These are phyloP conservation scores for Cyclotella baltica DNA, from an alignment of 108 stramenopile genomes.

Conservation along the genomic window DNA sequence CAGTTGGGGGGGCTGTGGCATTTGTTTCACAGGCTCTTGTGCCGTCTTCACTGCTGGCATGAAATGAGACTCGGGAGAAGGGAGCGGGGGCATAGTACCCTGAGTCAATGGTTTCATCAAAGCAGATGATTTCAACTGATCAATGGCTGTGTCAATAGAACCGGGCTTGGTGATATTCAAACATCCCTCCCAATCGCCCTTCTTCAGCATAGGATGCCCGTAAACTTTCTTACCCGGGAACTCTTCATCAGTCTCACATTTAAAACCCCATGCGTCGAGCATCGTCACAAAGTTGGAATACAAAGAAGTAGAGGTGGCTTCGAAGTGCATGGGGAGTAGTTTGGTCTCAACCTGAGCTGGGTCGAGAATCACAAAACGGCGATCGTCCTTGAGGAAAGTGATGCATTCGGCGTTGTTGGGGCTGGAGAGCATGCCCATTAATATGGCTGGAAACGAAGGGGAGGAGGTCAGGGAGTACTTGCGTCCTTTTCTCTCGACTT, in stretches of 20 bases:
- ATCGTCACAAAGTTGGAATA: not conserved
- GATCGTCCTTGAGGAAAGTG: not conserved
- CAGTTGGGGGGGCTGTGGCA: not conserved
- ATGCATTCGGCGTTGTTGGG: not conserved
- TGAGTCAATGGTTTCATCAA: not conserved
- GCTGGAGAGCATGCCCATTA: not conserved
- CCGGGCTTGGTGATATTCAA: conserved; percentile 8
- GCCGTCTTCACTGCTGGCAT: too few species aligned
- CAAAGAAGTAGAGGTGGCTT: not conserved
- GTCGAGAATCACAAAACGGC: not conserved
- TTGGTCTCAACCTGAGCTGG: not conserved
- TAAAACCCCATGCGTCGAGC: conserved; percentile 4
- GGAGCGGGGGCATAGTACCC: not conserved
- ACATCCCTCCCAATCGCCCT: conserved; percentile 6
- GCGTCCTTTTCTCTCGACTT: not conserved
- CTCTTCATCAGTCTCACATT: not conserved
- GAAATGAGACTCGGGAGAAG: not conserved
- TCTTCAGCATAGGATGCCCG: not conserved
- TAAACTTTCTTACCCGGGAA: not conserved
- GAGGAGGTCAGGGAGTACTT: not conserved
- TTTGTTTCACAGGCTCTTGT: too few species aligned
- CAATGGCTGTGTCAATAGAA: not conserved
- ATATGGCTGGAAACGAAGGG: conserved; percentile 6
- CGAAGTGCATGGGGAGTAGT: not conserved
- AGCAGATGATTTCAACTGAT: not conserved